A percentile compares a stretch with the other conserved stretches of the same genome.
Conservation (phyloP, 2,329 filamentous ascomycete species). For the Aspergillus tamarii region DNA sequence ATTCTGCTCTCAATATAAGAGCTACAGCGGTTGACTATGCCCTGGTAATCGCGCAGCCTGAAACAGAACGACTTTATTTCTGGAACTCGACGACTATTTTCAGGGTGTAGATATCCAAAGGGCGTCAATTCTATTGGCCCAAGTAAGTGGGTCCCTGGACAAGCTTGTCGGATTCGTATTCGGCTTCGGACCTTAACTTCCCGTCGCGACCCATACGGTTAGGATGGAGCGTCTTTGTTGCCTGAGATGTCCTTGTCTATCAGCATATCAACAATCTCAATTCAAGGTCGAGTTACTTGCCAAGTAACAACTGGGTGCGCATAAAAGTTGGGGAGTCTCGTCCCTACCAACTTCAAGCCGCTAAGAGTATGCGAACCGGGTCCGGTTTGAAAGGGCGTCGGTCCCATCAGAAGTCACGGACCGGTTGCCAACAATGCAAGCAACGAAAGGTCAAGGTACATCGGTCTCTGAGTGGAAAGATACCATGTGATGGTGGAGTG, state of each 20-base stretch:
- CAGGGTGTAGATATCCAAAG: not conserved
- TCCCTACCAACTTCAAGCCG: not conserved
- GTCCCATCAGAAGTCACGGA: constrained; percentile 31
- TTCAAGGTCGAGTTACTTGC: not conserved
- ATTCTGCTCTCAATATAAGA: not conserved
- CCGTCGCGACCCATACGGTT: not conserved
- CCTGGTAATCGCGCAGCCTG: not conserved
- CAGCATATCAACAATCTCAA: not conserved
- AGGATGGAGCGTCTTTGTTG: too few relatives aligned
- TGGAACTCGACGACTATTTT: not conserved
- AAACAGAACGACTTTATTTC: not conserved
- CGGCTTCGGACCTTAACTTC: not conserved
- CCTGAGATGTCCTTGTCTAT: not conserved
- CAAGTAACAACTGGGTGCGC: not conserved
- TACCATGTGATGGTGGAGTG: not conserved
- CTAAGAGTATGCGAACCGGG: not conserved
- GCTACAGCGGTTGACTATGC: not conserved
- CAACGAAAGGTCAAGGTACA: constrained; percentile 33
- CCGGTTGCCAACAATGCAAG: constrained; percentile 33
- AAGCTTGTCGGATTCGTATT: not conserved
- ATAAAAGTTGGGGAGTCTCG: fast-evolving
- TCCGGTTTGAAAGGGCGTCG: not conserved
- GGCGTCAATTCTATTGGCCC: not conserved
- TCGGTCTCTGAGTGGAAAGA: not conserved
- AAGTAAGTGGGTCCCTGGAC: not conserved